These are phyloP conservation scores for Candida morakotiae DNA, from an alignment of 805 yeast species.

Conservation along the genomic window DNA sequence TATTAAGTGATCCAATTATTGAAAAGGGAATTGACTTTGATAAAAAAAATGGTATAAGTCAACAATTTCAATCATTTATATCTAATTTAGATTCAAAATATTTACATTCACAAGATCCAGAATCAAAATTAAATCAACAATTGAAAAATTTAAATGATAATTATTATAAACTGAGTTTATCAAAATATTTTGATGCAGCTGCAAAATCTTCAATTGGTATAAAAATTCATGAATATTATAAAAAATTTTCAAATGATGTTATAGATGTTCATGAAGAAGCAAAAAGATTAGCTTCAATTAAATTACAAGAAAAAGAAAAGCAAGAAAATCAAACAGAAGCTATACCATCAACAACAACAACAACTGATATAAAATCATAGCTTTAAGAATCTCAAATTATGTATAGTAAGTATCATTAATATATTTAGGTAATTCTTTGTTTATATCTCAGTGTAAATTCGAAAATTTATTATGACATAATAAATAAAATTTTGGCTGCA, in stretches of 20 bases:
- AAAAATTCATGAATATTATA: slow-evolving; percentile 59
- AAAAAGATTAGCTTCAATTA: slow-evolving; percentile 59
- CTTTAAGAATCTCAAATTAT: too few relatives aligned
- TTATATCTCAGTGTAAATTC: too few relatives aligned
- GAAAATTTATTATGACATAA: too few relatives aligned
- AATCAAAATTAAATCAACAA: slow-evolving; percentile 32
- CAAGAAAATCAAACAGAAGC: neutral
- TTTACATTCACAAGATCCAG: slow-evolving; percentile 52
- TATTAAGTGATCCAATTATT: slow-evolving; percentile 56
- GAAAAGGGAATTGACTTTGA: slow-evolving; percentile 62
- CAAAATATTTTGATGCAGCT: slow-evolving; percentile 44
- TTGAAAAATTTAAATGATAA: slow-evolving; percentile 33
- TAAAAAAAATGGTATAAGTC: slow-evolving; percentile 56
- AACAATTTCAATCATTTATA: slow-evolving; percentile 54
- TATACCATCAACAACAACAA: neutral
- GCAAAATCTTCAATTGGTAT: slow-evolving; percentile 49
- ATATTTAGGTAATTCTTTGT: too few relatives aligned
- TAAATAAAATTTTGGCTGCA: too few relatives aligned
- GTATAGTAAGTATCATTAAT: too few relatives aligned
- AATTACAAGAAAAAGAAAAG: slow-evolving; percentile 25
- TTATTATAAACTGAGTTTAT: slow-evolving; percentile 4
- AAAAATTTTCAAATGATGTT: slow-evolving; percentile 50
- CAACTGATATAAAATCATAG: too few relatives aligned
- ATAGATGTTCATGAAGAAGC: slow-evolving; percentile 73
- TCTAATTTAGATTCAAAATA: slow-evolving; percentile 54